Conservation (phyloP, 257 asterid genomes). For the Buddleja alternifolia region DNA sequence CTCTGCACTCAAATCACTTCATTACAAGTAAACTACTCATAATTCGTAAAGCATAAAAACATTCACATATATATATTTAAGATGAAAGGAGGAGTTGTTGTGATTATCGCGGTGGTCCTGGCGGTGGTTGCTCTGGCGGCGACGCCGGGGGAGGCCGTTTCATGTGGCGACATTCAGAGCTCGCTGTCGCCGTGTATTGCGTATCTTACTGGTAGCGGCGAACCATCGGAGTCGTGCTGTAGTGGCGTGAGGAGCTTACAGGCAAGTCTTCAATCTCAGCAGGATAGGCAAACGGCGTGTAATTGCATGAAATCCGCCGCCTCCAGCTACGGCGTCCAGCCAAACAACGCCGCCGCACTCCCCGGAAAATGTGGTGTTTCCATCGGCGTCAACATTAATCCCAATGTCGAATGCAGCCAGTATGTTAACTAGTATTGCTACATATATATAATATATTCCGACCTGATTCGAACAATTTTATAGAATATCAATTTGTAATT, state of each 20-base stretch:
- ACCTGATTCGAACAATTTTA: too few species aligned
- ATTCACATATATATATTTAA: neutral
- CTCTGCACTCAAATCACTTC: constrained; percentile 1
- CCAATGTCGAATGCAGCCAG: constrained; percentile 56
- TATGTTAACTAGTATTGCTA: constrained; percentile 10
- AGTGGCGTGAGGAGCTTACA: constrained; percentile 38
- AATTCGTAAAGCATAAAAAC: too few species aligned
- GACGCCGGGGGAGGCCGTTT: constrained; percentile 43
- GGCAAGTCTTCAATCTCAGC: constrained; percentile 26
- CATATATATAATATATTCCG: too few species aligned
- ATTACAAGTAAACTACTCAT: neutral
- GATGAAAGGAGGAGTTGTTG: constrained; percentile 48
- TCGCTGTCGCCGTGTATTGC: constrained; percentile 43
- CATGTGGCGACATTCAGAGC: constrained; percentile 46
- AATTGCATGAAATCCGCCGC: constrained; percentile 60
- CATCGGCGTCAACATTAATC: constrained; percentile 33
- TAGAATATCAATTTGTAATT: too few species aligned
- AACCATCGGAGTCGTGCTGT: constrained; percentile 46
- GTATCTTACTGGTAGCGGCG: constrained; percentile 49
- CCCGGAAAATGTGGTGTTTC: constrained; percentile 58
- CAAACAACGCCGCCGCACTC: constrained; percentile 53
- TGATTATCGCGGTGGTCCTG: constrained; percentile 32
- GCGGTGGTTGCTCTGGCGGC: constrained; percentile 36
- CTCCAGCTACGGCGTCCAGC: constrained; percentile 31
- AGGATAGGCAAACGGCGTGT: constrained; percentile 59